Base-by-base conservation (phyloP, 345 rosid genomes). In the Clarkia xantiana region DNA sequence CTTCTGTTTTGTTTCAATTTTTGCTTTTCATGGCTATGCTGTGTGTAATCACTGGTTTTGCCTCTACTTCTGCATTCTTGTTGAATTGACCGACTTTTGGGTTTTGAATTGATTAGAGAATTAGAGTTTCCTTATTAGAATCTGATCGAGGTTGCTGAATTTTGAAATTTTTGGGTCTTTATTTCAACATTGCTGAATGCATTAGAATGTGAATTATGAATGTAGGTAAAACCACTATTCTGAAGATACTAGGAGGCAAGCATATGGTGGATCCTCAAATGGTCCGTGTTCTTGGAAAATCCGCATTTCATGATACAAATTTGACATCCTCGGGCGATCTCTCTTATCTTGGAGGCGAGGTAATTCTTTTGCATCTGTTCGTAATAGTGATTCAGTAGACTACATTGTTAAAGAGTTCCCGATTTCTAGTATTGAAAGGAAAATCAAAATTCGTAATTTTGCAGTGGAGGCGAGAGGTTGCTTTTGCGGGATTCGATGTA, bases 401-500 rank as follows among this genome's bases (percentile, higher is more conserved):
- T 29, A 29, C 4, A 29, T 29, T 29, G 36, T 29, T 29, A n/a
- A n/a, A n/a, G n/a, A n/a, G n/a, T 3, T 3, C 36, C 36, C 36
- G 8, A 29, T 2, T 29, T 23, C 12, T n/a, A n/a, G 29, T 18
- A 16, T 52, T 15, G 16, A 17, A 29, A 39, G n/a, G 42, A 50
- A n/a, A 29, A 29, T 5, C 8, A 29, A 29, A 29, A 7, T 29
- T 5, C 36, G 5, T 29, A 1, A 29, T 19, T 62, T 48, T 54
- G 54, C 76, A 86, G 94, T 91, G 98, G 96, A 79, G 89, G 61
- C 84, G 94, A 56, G 98, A 91, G 53, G 89, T 91, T 45, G 98
- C 96, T 19, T 91, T 84, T 71, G 93, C 96, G 1, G 98, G 98
- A 45, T 91, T 86, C 54, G 98, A 91, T 4, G 93, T 86, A 58